A percentile compares a stretch with the other conserved stretches of the same genome.
phyloP scores from a whole-genome alignment of 768 basidiomycete species.

The Coprinopsis sp. region DNA sequence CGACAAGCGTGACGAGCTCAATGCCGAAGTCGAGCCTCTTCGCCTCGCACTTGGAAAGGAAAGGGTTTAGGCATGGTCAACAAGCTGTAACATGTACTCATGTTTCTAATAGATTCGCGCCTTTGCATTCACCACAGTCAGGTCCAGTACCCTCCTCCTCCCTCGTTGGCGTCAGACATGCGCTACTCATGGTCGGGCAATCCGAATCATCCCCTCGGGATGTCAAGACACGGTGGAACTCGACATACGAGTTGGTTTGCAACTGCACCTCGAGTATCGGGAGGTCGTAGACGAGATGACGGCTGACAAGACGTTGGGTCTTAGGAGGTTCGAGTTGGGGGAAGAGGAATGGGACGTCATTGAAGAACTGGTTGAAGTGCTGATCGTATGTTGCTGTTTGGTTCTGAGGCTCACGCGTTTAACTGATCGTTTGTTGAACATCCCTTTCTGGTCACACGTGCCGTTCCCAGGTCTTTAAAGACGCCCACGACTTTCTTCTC shows the following conservation, averaged over 20 bases:
- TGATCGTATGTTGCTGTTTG: not conserved
- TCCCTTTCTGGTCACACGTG: not conserved
- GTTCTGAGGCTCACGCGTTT: not conserved
- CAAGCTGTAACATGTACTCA: too few species aligned
- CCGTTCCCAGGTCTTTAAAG: not conserved
- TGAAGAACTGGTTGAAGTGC: constrained; percentile 18
- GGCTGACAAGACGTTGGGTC: constrained; percentile 8
- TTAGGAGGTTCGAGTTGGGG: constrained; percentile 16
- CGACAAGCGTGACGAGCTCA: too few species aligned
- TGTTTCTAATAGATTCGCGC: too few species aligned
- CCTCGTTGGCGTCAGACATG: too few species aligned
- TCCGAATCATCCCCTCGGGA: constrained; percentile 31
- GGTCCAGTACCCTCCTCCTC: too few species aligned
- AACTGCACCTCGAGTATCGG: constrained; percentile 25
- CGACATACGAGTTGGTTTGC: constrained; percentile 33
- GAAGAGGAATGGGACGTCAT: constrained; percentile 26
- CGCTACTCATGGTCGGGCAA: too few species aligned
- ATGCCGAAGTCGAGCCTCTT: too few species aligned
- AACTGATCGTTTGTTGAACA: not conserved
- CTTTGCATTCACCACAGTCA: too few species aligned
- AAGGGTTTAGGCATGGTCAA: too few species aligned
- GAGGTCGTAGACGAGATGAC: constrained; percentile 23
- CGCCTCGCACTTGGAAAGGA: too few species aligned
- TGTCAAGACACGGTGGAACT: constrained; percentile 36
- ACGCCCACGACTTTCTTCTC: constrained; percentile 11